Conservation (phyloP, 139 green algal species). For the Coelastrella sp. region DNA sequence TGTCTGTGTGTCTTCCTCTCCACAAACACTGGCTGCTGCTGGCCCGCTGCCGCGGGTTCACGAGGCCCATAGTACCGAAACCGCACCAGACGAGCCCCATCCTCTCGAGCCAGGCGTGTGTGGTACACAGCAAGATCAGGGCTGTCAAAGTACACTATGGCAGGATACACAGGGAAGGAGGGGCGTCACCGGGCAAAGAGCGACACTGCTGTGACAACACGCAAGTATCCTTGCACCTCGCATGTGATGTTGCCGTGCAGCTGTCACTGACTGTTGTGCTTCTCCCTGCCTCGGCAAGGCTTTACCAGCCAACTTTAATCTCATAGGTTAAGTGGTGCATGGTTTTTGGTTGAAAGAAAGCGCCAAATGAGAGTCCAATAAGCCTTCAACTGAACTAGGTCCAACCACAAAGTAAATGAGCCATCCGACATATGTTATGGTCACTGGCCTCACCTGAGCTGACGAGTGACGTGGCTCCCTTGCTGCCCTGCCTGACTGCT, state of each 20-base stretch:
- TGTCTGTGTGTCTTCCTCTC: constrained; percentile 90
- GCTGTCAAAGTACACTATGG: constrained; percentile 84
- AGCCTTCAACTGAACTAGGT: too few species aligned
- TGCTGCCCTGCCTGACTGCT: neutral
- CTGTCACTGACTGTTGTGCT: too few species aligned
- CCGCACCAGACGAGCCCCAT: constrained; percentile 72
- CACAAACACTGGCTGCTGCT: constrained; percentile 77
- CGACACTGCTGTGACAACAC: too few species aligned
- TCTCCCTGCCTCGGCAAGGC: too few species aligned
- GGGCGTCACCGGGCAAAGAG: neutral
- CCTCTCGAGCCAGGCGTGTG: constrained; percentile 66
- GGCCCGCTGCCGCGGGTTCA: neutral
- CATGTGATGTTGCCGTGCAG: too few species aligned
- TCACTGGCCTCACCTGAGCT: constrained; percentile 7
- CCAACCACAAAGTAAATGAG: too few species aligned
- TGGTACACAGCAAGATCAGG: constrained; percentile 72
- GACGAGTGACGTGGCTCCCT: constrained; percentile 8
- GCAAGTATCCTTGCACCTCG: too few species aligned
- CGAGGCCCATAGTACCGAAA: constrained; percentile 37
- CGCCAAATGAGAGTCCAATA: too few species aligned
- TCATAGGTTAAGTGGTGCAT: too few species aligned
- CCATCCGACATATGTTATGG: neutral
- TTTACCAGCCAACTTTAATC: too few species aligned
- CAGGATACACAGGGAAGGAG: neutral
- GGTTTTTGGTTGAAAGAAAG: too few species aligned